Evolutionary conservation across 441 rosid genomes (phyloP).

Genomic region (Adansonia gregorii): DNA sequence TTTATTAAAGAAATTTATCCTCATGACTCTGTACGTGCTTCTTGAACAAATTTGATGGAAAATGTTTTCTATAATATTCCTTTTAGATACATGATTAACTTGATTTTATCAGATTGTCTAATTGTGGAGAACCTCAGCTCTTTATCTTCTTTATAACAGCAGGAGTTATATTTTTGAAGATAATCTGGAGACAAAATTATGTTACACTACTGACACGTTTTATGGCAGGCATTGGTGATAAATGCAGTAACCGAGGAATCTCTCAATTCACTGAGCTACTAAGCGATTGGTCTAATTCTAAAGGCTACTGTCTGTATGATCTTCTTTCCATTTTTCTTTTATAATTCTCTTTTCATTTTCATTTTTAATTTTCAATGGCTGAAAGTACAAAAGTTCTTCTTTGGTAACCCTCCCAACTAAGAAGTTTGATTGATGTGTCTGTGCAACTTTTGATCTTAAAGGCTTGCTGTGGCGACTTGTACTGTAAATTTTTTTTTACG

Average conservation of each 20-base stretch:
- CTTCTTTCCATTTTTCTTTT: slow-evolving; percentile 9
- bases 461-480: neutral
- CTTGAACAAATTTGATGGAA: slow-evolving; percentile 11
- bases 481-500: neutral
- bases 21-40: neutral
- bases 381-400: neutral
- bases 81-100: neutral
- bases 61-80: neutral
- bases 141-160: neutral
- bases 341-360: neutral
- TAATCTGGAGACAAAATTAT: neutral
- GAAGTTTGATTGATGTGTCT: neutral
- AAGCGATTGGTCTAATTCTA: slow-evolving; percentile 69
- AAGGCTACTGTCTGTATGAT: slow-evolving; percentile 81
- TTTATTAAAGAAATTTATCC: neutral
- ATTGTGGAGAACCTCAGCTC: neutral
- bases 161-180: neutral
- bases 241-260: slow-evolving; percentile 62
- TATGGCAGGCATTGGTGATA: slow-evolving; percentile 70
- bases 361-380: neutral
- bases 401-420: neutral
- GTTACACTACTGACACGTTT: slow-evolving; percentile 13
- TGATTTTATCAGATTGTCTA: neutral
- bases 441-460: neutral
- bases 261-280: slow-evolving; percentile 58